Percentiles rank a stretch among this genome's conserved stretches.
Evolutionary conservation across 2,329 filamentous ascomycete species (phyloP).

Genomic region (Colletotrichum sp.): DNA sequence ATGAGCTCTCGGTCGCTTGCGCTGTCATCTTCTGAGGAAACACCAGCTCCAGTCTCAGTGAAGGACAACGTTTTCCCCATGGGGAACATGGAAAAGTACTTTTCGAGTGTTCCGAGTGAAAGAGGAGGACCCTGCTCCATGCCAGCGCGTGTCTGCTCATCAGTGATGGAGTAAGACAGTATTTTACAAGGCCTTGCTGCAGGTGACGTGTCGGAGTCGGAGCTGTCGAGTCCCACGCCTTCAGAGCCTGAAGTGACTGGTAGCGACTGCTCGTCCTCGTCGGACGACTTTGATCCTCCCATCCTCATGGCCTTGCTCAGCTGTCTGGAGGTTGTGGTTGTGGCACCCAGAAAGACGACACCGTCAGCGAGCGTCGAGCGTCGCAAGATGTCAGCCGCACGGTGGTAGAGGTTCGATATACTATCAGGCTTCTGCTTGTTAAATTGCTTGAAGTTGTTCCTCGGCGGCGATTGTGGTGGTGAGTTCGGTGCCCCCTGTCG

Average conservation of each 20-base stretch:
- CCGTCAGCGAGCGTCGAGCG: conserved; percentile 34
- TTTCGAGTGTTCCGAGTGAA: conserved; percentile 31
- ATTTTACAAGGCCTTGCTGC: conserved; percentile 30
- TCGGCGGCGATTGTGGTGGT: neutral
- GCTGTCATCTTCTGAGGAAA: conserved; percentile 36
- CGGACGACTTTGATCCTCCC: conserved; percentile 2
- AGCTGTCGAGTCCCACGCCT: conserved; percentile 28
- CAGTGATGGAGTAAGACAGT: conserved; percentile 30
- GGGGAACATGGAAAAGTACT: conserved; percentile 33
- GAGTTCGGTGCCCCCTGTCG: neutral
- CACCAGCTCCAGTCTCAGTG: conserved; percentile 28
- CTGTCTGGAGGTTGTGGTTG: conserved; percentile 21
- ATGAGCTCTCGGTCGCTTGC: conserved; percentile 28
- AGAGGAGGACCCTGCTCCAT: conserved; percentile 32
- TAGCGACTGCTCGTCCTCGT: conserved; percentile 23
- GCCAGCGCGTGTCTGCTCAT: conserved; percentile 25
- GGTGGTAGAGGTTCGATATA: conserved; percentile 28
- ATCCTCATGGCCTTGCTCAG: neutral
- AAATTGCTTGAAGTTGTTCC: neutral
- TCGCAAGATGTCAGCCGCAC: conserved; percentile 32
- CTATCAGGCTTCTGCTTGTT: conserved; percentile 23
- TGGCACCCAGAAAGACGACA: conserved; percentile 33
- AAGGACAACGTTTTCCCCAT: conserved; percentile 34
- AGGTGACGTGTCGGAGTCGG: conserved; percentile 31
- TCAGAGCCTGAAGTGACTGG: conserved; percentile 24